Evolutionary conservation across 2,329 filamentous ascomycete species (phyloP).

Genomic region (Huntiella bhutanensis): DNA sequence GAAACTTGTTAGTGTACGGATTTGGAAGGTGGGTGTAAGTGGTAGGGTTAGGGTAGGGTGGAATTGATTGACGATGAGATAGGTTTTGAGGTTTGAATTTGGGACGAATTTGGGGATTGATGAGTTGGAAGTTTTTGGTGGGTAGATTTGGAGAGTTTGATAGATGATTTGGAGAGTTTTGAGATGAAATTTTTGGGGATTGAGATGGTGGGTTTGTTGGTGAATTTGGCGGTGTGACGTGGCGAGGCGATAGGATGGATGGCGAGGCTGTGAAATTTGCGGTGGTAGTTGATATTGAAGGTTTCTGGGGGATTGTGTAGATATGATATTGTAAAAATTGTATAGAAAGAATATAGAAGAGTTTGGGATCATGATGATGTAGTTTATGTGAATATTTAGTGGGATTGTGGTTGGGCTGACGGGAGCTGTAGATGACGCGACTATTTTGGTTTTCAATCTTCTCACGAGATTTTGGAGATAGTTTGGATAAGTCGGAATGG

Average conservation of each 20-base stretch:
- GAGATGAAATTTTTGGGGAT: not conserved
- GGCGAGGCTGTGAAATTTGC: too few species aligned
- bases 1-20: too few species aligned
- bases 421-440: not conserved
- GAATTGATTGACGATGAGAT: not conserved
- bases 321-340: too few species aligned
- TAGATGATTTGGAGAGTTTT: not conserved
- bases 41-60: not conserved
- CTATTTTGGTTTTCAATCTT: not conserved
- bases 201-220: too few species aligned
- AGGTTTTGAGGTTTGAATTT: not conserved
- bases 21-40: not conserved
- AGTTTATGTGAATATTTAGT: not conserved
- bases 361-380: not conserved
- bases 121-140: not conserved
- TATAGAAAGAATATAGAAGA: too few species aligned
- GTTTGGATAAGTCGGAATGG: too few species aligned
- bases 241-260: too few species aligned
- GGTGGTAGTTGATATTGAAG: too few species aligned
- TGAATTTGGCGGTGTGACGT: too few species aligned
- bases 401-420: not conserved
- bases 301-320: too few species aligned
- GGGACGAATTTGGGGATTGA: not conserved
- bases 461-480: not conserved
- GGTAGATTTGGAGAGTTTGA: not conserved